Evolutionary conservation across 2,329 filamentous ascomycete genomes (phyloP), one percentile per base, ranked within the genome.

Genomic region (Penicillium freii): DNA sequence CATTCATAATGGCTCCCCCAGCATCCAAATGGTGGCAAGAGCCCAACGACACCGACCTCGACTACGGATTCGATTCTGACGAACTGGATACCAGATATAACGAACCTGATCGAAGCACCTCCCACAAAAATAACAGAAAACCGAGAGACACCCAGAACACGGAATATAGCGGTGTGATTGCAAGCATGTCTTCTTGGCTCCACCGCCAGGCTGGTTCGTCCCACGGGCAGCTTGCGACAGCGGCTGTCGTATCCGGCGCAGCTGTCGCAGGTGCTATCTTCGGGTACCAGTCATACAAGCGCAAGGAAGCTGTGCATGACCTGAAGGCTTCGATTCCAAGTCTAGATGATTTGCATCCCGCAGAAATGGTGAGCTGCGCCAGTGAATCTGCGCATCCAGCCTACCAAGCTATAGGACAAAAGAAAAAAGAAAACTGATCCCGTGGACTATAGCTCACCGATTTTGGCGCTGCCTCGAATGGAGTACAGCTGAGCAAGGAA

Each of bases 271-370:
- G 78, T 62, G 78, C 82, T 1, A 84, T 87, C 46, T 73, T 86
- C 46, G 82, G 83, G 3, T 79, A 82, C 52, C 84, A 87, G 67
- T 78, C 82, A 53, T 77, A 82, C 36, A 79, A 77, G 62, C 77
- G 82, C 57, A 79, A 78, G 67, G 81, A 82, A 63, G 80, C 79
- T 48, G 78, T 87, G 23, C 75, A 81, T 54, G 77, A 84, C 48
- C 67, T 88, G 56, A 87, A 87, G 65, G 80, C 80, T 43, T 86
- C 84, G 1, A 87, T 88, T 60, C 84, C 84, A 23, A 76, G 77
- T n/a, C 63, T 83, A 44, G 74, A 79, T 53, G 77, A 81, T 36
- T 73, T 77, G 38, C 80, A 84, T 68, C 75, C 75, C 62, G 76
- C 82, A 13, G 77, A 78, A 51, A 78, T 77, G 71, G 83, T 85